Evolutionary conservation across 371 early-diverging fungal genomes (phyloP), one percentile per base, ranked within the genome.

Genomic region (Mucor irregularis): DNA sequence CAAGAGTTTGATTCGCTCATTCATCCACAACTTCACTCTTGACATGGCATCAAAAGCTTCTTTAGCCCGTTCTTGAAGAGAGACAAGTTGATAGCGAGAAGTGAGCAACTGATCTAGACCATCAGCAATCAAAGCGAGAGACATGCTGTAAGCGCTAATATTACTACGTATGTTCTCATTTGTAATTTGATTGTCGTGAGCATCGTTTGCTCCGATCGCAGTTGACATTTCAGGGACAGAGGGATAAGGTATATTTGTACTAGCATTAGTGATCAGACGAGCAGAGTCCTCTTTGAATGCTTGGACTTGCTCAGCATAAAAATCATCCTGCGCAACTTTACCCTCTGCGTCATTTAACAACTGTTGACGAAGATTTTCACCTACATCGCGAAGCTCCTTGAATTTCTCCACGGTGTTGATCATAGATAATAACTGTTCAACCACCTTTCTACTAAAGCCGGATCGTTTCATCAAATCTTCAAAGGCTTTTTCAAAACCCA

Each of bases 391-490:
- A 0, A 73, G 45, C 40, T 64, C 61, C 13, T 61, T 61, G 31
- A 71, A 73, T 33, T 72, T 70, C 4, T 58, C 49, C 2, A 74
- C 62, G 0, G 69, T 61, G 28, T 66, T 70, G 17, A 72, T 46
- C 34, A 80, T 58, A 2, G 68, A 61, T 38, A 80, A 38, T 22
- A 73, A 62, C 40, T 82, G 82, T 46, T 73, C 73, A 0, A 81
- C 70, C 0, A 78, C 64, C 25, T 78, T 66, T 26, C 75, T 60
- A 22, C 75, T 65, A 44, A 76, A 82, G 0, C 49, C 53, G n/a
- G 61, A 58, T 7, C 76, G 74, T 21, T 73, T 66, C 71, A 73
- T 74, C 50, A 82, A 46, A 40, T 73, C 67, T 42, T 66, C 74
- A 53, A 78, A 73, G 1, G 63, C 62, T 40, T 68, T 64, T 62